A percentile compares a stretch with the other conserved stretches of the same genome.
These are phyloP conservation scores for Colletotrichum karsti DNA, from an alignment of 2,329 filamentous ascomycete species.

Conservation along the genomic window DNA sequence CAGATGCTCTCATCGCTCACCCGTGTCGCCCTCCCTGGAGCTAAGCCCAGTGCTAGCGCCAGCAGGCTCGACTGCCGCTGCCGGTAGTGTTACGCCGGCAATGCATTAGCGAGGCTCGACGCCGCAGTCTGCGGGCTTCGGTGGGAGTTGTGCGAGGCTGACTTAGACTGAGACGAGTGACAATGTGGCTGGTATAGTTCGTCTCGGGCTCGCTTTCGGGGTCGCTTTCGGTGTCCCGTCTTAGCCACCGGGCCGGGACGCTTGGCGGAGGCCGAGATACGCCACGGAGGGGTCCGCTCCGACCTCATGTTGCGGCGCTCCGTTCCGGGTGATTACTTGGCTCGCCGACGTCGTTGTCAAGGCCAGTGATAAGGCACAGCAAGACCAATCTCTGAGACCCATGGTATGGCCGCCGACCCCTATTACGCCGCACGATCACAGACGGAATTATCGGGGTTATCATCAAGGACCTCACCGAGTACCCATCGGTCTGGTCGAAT, in stretches of 20 bases:
- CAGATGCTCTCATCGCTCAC: neutral
- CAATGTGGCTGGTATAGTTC: neutral
- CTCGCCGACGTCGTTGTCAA: neutral
- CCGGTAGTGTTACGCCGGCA: neutral
- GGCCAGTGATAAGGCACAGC: neutral
- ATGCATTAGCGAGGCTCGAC: neutral
- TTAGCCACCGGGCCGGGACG: neutral
- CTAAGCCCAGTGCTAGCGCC: neutral
- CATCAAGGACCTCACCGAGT: no score
- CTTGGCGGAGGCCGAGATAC: neutral
- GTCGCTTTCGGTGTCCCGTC: constrained; percentile 7
- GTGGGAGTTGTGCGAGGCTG: neutral
- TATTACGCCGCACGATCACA: no score
- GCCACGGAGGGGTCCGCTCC: neutral
- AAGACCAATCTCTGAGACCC: neutral
- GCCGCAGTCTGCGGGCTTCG: neutral
- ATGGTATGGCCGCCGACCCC: no score
- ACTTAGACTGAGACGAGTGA: neutral
- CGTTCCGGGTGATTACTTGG: neutral
- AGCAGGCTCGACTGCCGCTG: neutral
- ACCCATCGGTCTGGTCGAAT: no score
- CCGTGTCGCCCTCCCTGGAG: neutral
- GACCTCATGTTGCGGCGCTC: neutral
- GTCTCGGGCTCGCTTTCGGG: neutral
- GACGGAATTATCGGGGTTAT: no score